These are phyloP conservation scores for Anthostomella pinea DNA, from an alignment of 2,329 filamentous ascomycete species.

Conservation along the genomic window DNA sequence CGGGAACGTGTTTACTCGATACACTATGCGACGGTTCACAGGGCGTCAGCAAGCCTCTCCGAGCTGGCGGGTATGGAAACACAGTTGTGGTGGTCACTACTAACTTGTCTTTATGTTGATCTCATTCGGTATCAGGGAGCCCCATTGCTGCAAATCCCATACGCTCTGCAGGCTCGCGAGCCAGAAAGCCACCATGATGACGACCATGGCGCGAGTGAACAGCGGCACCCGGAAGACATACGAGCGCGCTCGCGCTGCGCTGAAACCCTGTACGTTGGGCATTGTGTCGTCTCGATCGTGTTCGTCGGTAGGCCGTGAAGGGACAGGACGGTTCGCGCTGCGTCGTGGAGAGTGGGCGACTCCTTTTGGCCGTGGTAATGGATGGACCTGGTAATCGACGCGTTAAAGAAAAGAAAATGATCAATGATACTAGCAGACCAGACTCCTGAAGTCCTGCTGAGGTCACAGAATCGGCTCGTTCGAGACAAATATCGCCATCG, in stretches of 20 bases:
- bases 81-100: conserved; percentile 37
- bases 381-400: too few relatives aligned
- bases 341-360: too few relatives aligned
- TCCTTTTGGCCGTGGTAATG: too few relatives aligned
- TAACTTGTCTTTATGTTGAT: conserved; percentile 68
- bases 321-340: background rate
- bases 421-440: conserved; percentile 8
- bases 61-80: background rate
- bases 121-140: conserved; percentile 73
- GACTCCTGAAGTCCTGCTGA: conserved; percentile 7
- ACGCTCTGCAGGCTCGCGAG: conserved; percentile 64
- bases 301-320: background rate
- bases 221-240: conserved; percentile 84
- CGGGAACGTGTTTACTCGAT: conserved; percentile 89
- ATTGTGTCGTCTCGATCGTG: conserved; percentile 21
- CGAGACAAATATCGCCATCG: conserved; percentile 14
- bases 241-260: conserved; percentile 69
- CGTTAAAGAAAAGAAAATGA: too few relatives aligned
- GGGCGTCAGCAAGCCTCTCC: background rate
- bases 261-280: conserved; percentile 53
- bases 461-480: conserved; percentile 10
- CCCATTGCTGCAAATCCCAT: conserved; percentile 75
- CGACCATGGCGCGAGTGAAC: conserved; percentile 71
- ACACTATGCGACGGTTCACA: conserved; percentile 67
- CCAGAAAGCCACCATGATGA: conserved; percentile 68